Conservation (phyloP, 495 filamentous ascomycete genomes). For the Penicillium verhagenii region DNA sequence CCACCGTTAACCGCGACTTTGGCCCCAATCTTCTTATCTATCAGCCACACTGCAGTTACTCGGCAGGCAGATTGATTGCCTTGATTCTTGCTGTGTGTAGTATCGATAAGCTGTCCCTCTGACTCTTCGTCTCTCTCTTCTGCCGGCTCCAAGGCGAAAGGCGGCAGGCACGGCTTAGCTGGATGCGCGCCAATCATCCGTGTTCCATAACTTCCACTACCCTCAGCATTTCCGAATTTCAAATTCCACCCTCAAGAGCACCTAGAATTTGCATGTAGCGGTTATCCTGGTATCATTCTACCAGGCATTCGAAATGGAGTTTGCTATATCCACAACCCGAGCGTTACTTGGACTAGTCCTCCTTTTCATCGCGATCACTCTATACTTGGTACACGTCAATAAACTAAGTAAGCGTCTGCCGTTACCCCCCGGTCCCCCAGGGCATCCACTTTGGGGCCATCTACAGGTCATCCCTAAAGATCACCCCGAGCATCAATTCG, state of each 20-base stretch:
- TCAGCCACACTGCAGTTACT: not conserved
- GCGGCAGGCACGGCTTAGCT: not conserved
- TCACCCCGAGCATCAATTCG: slow-evolving; percentile 18
- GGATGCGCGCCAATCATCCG: not conserved
- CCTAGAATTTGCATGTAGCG: not conserved
- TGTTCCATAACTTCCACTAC: not conserved
- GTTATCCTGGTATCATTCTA: not conserved
- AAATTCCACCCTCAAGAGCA: not conserved
- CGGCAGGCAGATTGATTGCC: not conserved
- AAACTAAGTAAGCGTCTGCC: not conserved
- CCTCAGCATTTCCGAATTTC: not conserved
- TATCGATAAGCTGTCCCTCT: not conserved
- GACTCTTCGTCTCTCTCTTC: not conserved
- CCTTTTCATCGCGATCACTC: not conserved
- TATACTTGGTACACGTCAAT: not conserved
- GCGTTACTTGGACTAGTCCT: not conserved
- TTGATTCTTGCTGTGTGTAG: not conserved
- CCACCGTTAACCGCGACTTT: no score
- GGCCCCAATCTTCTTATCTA: no score
- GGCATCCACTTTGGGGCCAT: slow-evolving; percentile 20
- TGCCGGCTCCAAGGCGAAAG: not conserved
- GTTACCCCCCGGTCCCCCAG: slow-evolving; percentile 13
- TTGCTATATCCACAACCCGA: not conserved
- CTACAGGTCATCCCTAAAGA: slow-evolving; percentile 19
- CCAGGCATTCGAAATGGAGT: not conserved